Conservation (phyloP, 1,284 basidiomycete genomes). For the Heterobasidion parviporum region DNA sequence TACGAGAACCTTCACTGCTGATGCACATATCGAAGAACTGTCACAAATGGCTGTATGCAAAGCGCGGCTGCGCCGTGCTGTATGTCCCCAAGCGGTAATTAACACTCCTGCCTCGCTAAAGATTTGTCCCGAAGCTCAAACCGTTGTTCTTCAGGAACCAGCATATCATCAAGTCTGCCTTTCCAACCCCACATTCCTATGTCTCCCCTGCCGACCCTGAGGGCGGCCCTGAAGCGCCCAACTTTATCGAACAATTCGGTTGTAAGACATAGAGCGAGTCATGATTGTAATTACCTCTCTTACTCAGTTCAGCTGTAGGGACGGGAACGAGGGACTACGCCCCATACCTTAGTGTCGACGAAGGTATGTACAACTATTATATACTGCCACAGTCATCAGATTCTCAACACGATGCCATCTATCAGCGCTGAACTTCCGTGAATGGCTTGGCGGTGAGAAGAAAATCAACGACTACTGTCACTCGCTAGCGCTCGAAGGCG, state of each 20-base stretch:
- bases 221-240: constrained; percentile 18
- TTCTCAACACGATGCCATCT: constrained; percentile 7
- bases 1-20: background rate
- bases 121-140: too few species aligned
- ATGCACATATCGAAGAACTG: constrained; percentile 44
- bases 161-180: constrained; percentile 61
- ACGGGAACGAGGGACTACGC: constrained; percentile 60
- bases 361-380: constrained; percentile 31
- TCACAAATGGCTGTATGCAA: constrained; percentile 80
- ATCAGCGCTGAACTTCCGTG: constrained; percentile 69
- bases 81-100: constrained; percentile 71
- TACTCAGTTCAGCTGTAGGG: constrained; percentile 33
- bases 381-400: background rate
- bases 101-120: too few species aligned
- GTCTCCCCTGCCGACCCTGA: constrained; percentile 23
- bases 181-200: constrained; percentile 70
- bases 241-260: constrained; percentile 54
- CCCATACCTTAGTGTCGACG: constrained; percentile 43
- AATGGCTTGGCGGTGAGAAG: constrained; percentile 78
- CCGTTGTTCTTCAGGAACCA: constrained; percentile 52
- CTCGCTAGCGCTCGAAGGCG: constrained; percentile 66
- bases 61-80: constrained; percentile 64
- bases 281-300: background rate
- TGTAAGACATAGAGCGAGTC: constrained; percentile 29
- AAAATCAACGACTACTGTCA: constrained; percentile 75